Evolutionary conservation across 1,139 yeast species (phyloP).

Genomic region (Saccharomyces hybrid): DNA sequence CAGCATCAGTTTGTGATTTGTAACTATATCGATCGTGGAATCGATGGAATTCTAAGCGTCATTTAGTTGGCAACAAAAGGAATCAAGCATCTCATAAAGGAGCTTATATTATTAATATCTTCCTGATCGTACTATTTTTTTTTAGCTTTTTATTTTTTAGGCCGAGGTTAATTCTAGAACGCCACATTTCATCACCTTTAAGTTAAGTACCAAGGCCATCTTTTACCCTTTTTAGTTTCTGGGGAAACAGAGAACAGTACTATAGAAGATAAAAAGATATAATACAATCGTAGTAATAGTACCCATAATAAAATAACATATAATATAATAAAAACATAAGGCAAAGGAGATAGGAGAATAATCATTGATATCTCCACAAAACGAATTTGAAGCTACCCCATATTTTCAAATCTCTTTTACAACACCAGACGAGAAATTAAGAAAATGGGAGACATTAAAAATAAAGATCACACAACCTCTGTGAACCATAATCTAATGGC

Average conservation of each 20-base stretch:
- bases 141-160: neutral
- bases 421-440: neutral
- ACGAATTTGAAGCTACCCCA: neutral
- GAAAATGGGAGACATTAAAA: neutral
- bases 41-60: neutral
- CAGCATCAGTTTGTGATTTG: neutral
- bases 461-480: neutral
- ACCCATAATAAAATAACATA: conserved; percentile 1
- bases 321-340: neutral
- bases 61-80: neutral
- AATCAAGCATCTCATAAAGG: neutral
- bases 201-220: neutral
- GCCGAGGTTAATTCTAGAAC: neutral
- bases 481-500: conserved; percentile 9
- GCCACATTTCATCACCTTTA: neutral
- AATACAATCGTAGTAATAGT: neutral
- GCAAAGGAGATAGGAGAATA: neutral
- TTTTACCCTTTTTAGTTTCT: neutral
- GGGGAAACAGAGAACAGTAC: neutral
- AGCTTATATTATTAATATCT: neutral
- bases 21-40: neutral
- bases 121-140: neutral
- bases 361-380: neutral
- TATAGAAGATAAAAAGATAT: neutral
- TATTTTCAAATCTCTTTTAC: neutral